Conservation (phyloP, 2,329 filamentous ascomycete genomes). For the Hypoxylon sp. region DNA sequence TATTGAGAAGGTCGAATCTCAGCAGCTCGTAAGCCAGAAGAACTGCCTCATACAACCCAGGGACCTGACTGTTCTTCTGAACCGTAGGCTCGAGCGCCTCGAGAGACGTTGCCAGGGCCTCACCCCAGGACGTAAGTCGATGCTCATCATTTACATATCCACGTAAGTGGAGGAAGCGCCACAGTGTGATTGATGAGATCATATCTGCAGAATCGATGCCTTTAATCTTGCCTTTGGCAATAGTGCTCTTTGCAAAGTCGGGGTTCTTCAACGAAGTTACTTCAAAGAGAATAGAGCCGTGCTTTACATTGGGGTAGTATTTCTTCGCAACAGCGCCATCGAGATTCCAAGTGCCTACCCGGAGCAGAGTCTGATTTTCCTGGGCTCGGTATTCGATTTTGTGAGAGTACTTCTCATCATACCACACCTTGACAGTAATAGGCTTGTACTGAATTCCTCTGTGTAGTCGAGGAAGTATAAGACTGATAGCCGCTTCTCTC, state of each 20-base stretch:
- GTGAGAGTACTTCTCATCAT: slow-evolving; percentile 76
- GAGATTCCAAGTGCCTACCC: slow-evolving; percentile 78
- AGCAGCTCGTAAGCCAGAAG: slow-evolving; percentile 90
- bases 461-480: slow-evolving; percentile 84
- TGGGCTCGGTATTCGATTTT: slow-evolving; percentile 74
- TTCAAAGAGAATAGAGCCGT: slow-evolving; percentile 69
- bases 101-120: slow-evolving; percentile 80
- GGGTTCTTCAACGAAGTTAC: slow-evolving; percentile 77
- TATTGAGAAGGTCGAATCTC: slow-evolving; percentile 82
- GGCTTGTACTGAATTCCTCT: slow-evolving; percentile 86
- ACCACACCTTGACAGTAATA: slow-evolving; percentile 87
- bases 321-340: slow-evolving; percentile 70
- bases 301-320: slow-evolving; percentile 61
- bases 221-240: slow-evolving; percentile 70
- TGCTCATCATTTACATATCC: slow-evolving; percentile 87
- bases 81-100: slow-evolving; percentile 71
- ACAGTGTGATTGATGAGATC: slow-evolving; percentile 79
- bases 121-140: slow-evolving; percentile 86
- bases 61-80: slow-evolving; percentile 60
- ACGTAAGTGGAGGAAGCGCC: slow-evolving; percentile 90
- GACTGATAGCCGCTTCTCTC: slow-evolving; percentile 80
- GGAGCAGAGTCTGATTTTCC: slow-evolving; percentile 63
- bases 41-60: slow-evolving; percentile 79
- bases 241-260: slow-evolving; percentile 78
- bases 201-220: slow-evolving; percentile 78